Evolutionary conservation across 495 filamentous ascomycete species (phyloP).

Genomic region (Glutinoglossum americanum): DNA sequence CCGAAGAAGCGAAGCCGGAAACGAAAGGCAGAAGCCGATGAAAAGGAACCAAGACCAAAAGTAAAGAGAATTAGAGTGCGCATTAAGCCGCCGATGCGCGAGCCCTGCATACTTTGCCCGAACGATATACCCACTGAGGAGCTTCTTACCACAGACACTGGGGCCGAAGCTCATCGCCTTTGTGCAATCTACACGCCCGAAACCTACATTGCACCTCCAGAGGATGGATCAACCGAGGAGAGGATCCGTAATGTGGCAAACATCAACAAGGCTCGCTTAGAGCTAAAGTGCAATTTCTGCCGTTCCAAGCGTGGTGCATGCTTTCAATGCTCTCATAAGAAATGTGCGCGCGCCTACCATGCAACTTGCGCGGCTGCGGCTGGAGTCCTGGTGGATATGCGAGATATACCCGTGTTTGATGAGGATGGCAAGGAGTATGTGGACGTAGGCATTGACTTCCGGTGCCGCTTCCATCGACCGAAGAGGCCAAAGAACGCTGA

Average conservation of each 20-base stretch:
- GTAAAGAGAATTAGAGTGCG: constrained; percentile 53
- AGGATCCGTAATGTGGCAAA: constrained; percentile 52
- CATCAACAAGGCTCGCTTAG: constrained; percentile 71
- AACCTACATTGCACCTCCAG: constrained; percentile 56
- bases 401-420: constrained; percentile 62
- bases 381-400: constrained; percentile 76
- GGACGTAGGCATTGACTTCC: constrained; percentile 71
- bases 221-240: constrained; percentile 36
- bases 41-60: constrained; percentile 34
- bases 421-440: constrained; percentile 86
- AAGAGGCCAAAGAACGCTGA: constrained; percentile 56
- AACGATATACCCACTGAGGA: constrained; percentile 74
- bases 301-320: constrained; percentile 82
- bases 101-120: constrained; percentile 86
- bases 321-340: constrained; percentile 92
- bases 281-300: constrained; percentile 86
- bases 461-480: constrained; percentile 79
- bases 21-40: constrained; percentile 29
- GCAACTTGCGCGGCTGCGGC: constrained; percentile 83
- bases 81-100: constrained; percentile 44
- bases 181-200: constrained; percentile 85
- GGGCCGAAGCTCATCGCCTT: constrained; percentile 65
- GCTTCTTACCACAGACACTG: constrained; percentile 71
- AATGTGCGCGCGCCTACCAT: constrained; percentile 85
- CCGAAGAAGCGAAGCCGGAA: constrained; percentile 34